Conservation (phyloP, 106 monocot genomes). For the Iris macrosiphon region DNA sequence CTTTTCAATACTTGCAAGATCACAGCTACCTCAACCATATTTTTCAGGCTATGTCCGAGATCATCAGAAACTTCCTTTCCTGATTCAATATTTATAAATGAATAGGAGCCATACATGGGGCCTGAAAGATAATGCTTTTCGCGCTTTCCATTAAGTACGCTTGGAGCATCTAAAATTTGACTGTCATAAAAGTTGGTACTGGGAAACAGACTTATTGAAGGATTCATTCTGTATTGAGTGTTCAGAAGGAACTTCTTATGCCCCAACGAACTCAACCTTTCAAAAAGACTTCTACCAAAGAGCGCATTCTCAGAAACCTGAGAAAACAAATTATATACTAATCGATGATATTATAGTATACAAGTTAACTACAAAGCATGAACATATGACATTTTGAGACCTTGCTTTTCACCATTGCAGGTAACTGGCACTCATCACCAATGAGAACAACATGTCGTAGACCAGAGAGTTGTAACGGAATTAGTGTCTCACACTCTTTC, state of each 20-base stretch:
- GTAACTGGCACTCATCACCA: slow-evolving; percentile 65
- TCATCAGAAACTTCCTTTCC: slow-evolving; percentile 49
- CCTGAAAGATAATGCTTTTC: slow-evolving; percentile 18
- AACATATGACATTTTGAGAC: slow-evolving; percentile 4
- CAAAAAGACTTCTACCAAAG: slow-evolving; percentile 65
- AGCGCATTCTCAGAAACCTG: slow-evolving; percentile 35
- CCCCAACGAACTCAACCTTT: slow-evolving; percentile 54
- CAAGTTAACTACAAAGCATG: background rate
- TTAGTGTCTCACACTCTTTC: slow-evolving; percentile 62
- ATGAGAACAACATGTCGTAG: slow-evolving; percentile 49
- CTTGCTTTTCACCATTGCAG: slow-evolving; percentile 69
- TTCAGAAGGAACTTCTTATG: slow-evolving; percentile 52
- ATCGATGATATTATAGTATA: background rate
- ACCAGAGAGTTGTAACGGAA: slow-evolving; percentile 33
- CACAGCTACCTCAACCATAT: slow-evolving; percentile 46
- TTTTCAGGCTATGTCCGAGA: slow-evolving; percentile 39
- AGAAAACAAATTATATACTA: background rate
- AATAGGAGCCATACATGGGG: slow-evolving; percentile 32
- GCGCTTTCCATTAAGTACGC: slow-evolving; percentile 17
- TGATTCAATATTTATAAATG: slow-evolving; percentile 36
- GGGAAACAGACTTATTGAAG: slow-evolving; percentile 62
- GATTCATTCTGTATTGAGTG: slow-evolving; percentile 79
- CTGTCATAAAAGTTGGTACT: slow-evolving; percentile 45
- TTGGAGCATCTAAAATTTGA: slow-evolving; percentile 38
- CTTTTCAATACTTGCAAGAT: slow-evolving; percentile 31